Conservation (phyloP, 169 alveolate genomes). For the Fabrea salina region DNA sequence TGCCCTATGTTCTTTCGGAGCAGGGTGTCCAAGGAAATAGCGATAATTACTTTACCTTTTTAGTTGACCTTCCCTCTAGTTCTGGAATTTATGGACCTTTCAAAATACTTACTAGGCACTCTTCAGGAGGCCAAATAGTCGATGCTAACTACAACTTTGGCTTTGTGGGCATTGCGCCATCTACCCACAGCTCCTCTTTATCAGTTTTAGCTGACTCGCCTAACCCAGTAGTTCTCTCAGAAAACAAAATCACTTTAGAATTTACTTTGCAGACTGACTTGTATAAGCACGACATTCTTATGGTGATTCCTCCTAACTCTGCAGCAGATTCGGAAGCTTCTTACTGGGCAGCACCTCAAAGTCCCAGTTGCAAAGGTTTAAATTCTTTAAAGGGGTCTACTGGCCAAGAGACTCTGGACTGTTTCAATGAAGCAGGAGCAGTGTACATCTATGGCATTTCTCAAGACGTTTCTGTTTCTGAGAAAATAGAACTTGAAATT, state of each 20-base stretch:
- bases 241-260: not conserved
- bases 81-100: slow-evolving; percentile 30
- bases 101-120: not conserved
- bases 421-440: not conserved
- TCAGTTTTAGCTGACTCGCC: not conserved
- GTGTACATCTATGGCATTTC: not conserved
- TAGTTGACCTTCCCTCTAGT: not conserved
- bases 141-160: not conserved
- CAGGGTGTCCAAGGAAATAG: no score
- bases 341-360: no score
- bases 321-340: no score
- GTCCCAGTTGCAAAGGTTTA: no score
- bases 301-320: not conserved
- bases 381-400: no score
- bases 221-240: not conserved
- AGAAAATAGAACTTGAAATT: not conserved
- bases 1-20: no score
- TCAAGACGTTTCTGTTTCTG: not conserved
- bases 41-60: no score
- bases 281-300: not conserved
- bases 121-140: not conserved
- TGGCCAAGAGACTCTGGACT: not conserved
- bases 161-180: not conserved
- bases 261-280: not conserved
- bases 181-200: no score